Evolutionary conservation across 768 basidiomycete genomes (phyloP), one percentile per base, ranked within the genome.

Genomic region (Leucosporidium yakuticum): DNA sequence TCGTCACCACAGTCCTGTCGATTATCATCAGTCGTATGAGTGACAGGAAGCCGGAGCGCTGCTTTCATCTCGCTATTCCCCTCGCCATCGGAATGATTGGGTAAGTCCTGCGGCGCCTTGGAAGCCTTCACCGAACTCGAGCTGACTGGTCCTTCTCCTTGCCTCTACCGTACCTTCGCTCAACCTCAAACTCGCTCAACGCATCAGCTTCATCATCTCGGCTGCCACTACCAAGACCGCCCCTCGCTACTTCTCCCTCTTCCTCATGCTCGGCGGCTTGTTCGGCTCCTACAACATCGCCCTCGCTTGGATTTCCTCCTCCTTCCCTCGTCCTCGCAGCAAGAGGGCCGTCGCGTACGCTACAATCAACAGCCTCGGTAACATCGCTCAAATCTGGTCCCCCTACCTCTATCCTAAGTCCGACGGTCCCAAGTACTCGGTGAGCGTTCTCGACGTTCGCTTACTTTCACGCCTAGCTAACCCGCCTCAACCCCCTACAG

Each of bases 341-440:
- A 77, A 77, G 67, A 61, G 76, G 21, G 76, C 76, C 2, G 65
- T 63, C 23, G 74, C 74, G 0, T 77, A 64, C n/a, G 63, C 63
- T 1, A 27, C 25, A 31, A 58, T 50, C 56, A 64, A 64, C 48
- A 57, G 55, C 8, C 59, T 75, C n/a, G 71, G 67, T 14, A 77
- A 77, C 58, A 23, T 75, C 23, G 76, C 76, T 7, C 76, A 77
- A 49, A 63, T 76, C 49, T 76, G 74, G 73, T 68, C 68, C 20
- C 76, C 76, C 9, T 75, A 74, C 63, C 61, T 75, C 17, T 75
- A 76, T 69, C 68, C 74, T 39, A 68, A 68, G 23, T 62, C 23
- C 9, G 67, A 71, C 34, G 67, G 62, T 5, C 76, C 76, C n/a
- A 49, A 55, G 4, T 77, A 77, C 66, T 68, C 68, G 32, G 64